Percentiles rank a stretch among this genome's conserved stretches.
These are phyloP conservation scores for Leccinum fallax DNA, from an alignment of 1,284 basidiomycete species.

Conservation along the genomic window DNA sequence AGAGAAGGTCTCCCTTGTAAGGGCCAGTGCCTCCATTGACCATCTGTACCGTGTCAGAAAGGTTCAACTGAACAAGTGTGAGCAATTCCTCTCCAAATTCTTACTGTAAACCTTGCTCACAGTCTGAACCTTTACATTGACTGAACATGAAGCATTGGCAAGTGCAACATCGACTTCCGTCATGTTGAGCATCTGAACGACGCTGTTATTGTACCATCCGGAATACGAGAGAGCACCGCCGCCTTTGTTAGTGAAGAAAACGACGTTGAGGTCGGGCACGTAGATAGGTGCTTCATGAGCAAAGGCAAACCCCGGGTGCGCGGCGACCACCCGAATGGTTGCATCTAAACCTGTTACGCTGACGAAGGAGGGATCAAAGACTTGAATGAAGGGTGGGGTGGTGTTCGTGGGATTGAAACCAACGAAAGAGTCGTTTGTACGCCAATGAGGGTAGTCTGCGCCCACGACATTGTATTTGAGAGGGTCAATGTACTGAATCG, in stretches of 20 bases:
- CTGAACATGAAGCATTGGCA: slow-evolving; percentile 34
- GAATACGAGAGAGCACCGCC: slow-evolving; percentile 43
- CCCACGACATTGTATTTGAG: slow-evolving; percentile 47
- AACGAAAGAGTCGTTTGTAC: slow-evolving; percentile 38
- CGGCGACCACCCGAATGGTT: slow-evolving; percentile 58
- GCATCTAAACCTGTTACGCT: slow-evolving; percentile 59
- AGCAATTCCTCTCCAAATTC: not conserved
- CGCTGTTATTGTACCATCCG: slow-evolving; percentile 50
- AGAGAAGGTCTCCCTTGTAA: slow-evolving; percentile 61
- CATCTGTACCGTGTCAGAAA: slow-evolving; percentile 59
- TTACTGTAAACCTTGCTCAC: slow-evolving; percentile 38
- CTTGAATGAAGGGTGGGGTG: slow-evolving; percentile 65
- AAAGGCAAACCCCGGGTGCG: slow-evolving; percentile 60
- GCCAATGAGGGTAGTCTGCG: slow-evolving; percentile 37
- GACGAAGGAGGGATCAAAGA: slow-evolving; percentile 65
- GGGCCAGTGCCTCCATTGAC: slow-evolving; percentile 78
- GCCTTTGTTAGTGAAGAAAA: slow-evolving; percentile 54
- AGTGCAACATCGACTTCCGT: slow-evolving; percentile 46
- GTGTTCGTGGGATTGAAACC: slow-evolving; percentile 50
- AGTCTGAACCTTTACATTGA: slow-evolving; percentile 58
- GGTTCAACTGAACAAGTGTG: slow-evolving; percentile 42
- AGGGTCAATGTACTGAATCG: slow-evolving; percentile 44
- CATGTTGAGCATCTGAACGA: slow-evolving; percentile 49
- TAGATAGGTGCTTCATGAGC: slow-evolving; percentile 79
- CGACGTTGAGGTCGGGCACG: slow-evolving; percentile 56